phyloP scores from a whole-genome alignment of 495 filamentous ascomycete species.

The Trichodelitschia bisporula region DNA sequence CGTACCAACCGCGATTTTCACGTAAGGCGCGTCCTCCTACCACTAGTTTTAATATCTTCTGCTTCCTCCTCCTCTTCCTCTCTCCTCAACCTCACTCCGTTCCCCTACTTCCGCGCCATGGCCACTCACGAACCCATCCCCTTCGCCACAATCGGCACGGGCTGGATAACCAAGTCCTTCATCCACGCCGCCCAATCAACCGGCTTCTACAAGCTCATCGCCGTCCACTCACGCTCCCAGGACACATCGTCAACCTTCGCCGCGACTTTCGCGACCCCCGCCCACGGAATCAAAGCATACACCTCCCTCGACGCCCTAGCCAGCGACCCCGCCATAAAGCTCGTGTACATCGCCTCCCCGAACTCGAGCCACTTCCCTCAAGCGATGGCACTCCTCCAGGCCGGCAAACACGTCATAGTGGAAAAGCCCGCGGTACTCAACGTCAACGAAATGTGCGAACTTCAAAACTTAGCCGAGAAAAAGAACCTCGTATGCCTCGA shows the following conservation, averaged over 20 bases:
- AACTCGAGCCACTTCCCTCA: constrained; percentile 24
- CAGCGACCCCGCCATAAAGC: constrained; percentile 17
- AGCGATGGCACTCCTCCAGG: constrained; percentile 16
- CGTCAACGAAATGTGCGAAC: constrained; percentile 14
- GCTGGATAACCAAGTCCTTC: constrained; percentile 17
- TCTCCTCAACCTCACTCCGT: no score
- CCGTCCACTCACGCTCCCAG: constrained; percentile 14
- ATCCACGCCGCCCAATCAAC: constrained; percentile 13
- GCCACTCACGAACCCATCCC: constrained; percentile 5
- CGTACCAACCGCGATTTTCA: no score
- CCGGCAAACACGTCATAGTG: constrained; percentile 24
- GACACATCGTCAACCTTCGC: constrained; percentile 11
- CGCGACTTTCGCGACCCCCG: constrained; percentile 7
- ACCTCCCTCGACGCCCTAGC: constrained; percentile 12
- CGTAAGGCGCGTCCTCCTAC: no score
- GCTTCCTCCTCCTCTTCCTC: no score
- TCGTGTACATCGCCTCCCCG: constrained; percentile 26
- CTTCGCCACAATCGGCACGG: constrained; percentile 11
- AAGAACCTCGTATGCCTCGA: constrained; percentile 14
- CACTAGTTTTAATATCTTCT: no score
- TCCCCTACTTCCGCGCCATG: no score
- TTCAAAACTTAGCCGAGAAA: constrained; percentile 14
- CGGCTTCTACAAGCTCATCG: constrained; percentile 10
- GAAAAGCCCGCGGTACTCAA: constrained; percentile 24
- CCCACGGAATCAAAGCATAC: constrained; percentile 6